Conservation (phyloP, 1,139 yeast species). For the Debaryomycetaceae sp. region DNA sequence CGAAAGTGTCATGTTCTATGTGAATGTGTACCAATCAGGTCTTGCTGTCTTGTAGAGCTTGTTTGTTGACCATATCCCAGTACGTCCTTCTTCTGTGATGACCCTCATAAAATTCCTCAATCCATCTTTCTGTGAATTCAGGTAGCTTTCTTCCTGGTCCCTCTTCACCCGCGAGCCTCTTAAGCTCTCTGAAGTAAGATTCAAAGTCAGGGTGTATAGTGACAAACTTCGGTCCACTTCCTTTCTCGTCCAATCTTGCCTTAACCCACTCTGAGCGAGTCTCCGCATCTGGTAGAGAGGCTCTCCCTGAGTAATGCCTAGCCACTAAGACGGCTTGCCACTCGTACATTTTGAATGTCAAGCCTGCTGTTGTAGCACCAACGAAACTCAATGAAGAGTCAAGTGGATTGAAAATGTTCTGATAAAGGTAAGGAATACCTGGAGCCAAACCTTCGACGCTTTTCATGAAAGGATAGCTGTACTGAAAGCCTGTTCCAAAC, state of each 20-base stretch:
- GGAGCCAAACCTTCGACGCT: slow-evolving; percentile 15
- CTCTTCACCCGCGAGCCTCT: slow-evolving; percentile 19
- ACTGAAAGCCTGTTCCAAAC: slow-evolving; percentile 45
- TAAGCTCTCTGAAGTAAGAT: slow-evolving; percentile 19
- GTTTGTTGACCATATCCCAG: slow-evolving; percentile 11
- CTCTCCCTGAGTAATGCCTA: slow-evolving; percentile 28
- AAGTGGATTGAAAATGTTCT: slow-evolving; percentile 33
- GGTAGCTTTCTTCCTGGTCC: slow-evolving; percentile 26
- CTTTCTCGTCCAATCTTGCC: slow-evolving; percentile 21
- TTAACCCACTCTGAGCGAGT: slow-evolving; percentile 31
- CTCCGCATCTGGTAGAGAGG: slow-evolving; percentile 24
- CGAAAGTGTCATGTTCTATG: no score
- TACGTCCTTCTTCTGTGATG: slow-evolving; percentile 15
- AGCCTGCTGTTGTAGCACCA: slow-evolving; percentile 42
- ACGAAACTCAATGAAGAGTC: slow-evolving; percentile 36
- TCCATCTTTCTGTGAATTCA: slow-evolving; percentile 19
- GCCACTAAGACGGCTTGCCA: slow-evolving; percentile 39
- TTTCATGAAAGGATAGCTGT: slow-evolving; percentile 39
- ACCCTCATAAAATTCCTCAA: slow-evolving; percentile 17
- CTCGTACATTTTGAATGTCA: slow-evolving; percentile 39
- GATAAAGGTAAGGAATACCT: slow-evolving; percentile 26
- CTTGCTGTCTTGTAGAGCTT: no score
- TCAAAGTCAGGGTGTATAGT: slow-evolving; percentile 20
- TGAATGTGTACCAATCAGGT: no score
- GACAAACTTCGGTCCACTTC: slow-evolving; percentile 21